A percentile compares a stretch with the other conserved stretches of the same genome.
These are phyloP conservation scores for Oemleria cerasiformis DNA, from an alignment of 306 rosid genomes.

Conservation along the genomic window DNA sequence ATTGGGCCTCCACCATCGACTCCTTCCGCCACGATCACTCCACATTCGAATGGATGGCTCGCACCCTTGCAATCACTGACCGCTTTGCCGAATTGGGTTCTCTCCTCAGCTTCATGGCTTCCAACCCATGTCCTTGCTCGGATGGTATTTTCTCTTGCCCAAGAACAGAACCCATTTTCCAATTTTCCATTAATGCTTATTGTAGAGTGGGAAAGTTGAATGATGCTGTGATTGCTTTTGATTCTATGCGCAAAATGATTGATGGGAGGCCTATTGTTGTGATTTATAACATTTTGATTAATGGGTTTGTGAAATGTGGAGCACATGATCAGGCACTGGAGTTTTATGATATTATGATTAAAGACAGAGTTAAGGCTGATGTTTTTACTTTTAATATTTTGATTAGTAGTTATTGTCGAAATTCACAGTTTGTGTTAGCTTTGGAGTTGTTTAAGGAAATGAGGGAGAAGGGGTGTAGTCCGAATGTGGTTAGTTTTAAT, in stretches of 20 bases:
- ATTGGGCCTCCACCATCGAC: conserved; percentile 74
- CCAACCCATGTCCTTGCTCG: conserved; percentile 76
- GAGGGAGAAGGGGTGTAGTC: conserved; percentile 67
- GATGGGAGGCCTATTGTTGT: conserved; percentile 64
- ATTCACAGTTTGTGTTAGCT: conserved; percentile 50
- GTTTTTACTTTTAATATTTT: conserved; percentile 78
- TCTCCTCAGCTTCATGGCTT: conserved; percentile 52
- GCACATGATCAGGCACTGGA: conserved; percentile 43
- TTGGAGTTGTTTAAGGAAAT: conserved; percentile 73
- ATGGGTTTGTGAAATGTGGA: conserved; percentile 73
- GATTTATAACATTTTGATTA: conserved; percentile 58
- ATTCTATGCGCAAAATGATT: conserved; percentile 53
- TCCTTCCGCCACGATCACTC: conserved; percentile 78
- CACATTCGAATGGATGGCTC: conserved; percentile 77
- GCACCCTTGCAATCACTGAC: conserved; percentile 51
- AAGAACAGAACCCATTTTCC: conserved; percentile 53
- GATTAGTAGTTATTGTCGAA: conserved; percentile 71
- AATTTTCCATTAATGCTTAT: conserved; percentile 47
- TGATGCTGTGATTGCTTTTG: conserved; percentile 55
- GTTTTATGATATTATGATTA: conserved; percentile 48
- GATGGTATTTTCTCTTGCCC: conserved; percentile 81
- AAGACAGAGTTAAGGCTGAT: conserved; percentile 62
- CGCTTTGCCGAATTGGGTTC: conserved; percentile 51
- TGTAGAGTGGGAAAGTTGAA: conserved; percentile 54
- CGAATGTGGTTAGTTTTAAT: conserved; percentile 87